phyloP scores from a whole-genome alignment of 2,329 filamentous ascomycete genomes.

The Fusarium sp. region DNA sequence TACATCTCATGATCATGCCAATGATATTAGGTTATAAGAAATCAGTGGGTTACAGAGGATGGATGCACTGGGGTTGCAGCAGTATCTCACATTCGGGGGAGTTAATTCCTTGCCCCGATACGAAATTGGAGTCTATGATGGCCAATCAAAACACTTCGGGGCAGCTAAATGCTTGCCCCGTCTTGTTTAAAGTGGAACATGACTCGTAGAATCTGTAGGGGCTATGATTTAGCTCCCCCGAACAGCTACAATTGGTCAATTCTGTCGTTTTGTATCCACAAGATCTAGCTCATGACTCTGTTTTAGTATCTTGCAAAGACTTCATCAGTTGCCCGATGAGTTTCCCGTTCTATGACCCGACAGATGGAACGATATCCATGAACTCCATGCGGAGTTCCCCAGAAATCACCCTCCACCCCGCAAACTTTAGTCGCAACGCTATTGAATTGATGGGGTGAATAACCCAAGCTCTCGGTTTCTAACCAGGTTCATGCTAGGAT shows the following conservation, averaged over 20 bases:
- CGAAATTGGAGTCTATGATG: accelerated
- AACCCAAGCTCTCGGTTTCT: neutral
- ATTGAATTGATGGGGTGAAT: constrained; percentile 6
- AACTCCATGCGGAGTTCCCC: constrained; percentile 4
- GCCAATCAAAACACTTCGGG: neutral
- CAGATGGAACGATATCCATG: neutral
- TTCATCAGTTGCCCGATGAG: neutral
- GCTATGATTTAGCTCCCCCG: constrained; percentile 39
- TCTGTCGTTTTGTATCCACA: accelerated
- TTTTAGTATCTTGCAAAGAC: neutral
- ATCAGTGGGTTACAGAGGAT: neutral
- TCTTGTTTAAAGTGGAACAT: neutral
- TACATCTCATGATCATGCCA: neutral
- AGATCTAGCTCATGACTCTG: neutral
- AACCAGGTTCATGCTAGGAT: neutral
- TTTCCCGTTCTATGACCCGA: neutral
- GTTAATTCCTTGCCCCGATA: neutral
- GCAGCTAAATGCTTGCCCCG: constrained; percentile 1
- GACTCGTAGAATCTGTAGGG: neutral
- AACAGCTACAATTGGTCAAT: constrained; percentile 20
- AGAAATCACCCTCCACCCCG: neutral
- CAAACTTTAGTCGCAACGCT: neutral
- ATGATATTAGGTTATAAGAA: neutral
- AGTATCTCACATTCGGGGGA: neutral
- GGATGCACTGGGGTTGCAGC: too few relatives aligned